Conservation (phyloP, 176 grass and related monocot genomes). For the Musa itinerans region DNA sequence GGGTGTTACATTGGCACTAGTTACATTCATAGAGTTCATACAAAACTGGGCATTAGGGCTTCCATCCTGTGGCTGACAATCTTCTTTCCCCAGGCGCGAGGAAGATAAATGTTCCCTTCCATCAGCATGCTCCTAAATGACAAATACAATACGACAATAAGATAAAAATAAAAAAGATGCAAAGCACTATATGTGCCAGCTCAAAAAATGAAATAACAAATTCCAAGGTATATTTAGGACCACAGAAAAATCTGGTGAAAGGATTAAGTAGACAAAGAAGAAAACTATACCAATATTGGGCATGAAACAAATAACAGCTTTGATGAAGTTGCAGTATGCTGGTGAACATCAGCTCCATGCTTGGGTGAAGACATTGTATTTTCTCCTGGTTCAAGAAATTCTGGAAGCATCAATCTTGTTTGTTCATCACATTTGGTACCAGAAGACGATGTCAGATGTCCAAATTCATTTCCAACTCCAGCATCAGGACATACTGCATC, state of each 20-base stretch:
- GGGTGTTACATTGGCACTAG: not conserved
- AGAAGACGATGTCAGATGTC: slow-evolving; percentile 25
- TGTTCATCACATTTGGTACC: slow-evolving; percentile 35
- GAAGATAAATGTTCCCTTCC: not conserved
- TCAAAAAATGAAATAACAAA: not conserved
- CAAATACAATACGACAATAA: not conserved
- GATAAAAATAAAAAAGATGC: not conserved
- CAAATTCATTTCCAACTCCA: slow-evolving; percentile 18
- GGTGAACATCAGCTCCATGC: not conserved
- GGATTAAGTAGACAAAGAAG: not conserved
- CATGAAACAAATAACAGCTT: not conserved
- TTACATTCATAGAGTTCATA: not conserved
- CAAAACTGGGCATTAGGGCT: not conserved
- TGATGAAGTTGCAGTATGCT: not conserved
- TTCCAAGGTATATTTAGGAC: not conserved
- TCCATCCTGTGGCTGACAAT: not conserved
- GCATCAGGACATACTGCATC: slow-evolving; percentile 22
- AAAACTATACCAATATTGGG: slow-evolving; percentile 2
- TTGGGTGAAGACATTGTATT: not conserved
- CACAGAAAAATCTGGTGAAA: not conserved
- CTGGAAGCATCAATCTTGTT: slow-evolving; percentile 16
- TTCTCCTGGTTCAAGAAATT: slow-evolving; percentile 4
- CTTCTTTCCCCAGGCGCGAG: not conserved
- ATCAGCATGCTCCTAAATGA: not conserved
- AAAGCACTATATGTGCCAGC: not conserved